A percentile compares a stretch with the other conserved stretches of the same genome.
Conservation (phyloP, 148 eudicot species). For the Rhododendron ferrugineum region DNA sequence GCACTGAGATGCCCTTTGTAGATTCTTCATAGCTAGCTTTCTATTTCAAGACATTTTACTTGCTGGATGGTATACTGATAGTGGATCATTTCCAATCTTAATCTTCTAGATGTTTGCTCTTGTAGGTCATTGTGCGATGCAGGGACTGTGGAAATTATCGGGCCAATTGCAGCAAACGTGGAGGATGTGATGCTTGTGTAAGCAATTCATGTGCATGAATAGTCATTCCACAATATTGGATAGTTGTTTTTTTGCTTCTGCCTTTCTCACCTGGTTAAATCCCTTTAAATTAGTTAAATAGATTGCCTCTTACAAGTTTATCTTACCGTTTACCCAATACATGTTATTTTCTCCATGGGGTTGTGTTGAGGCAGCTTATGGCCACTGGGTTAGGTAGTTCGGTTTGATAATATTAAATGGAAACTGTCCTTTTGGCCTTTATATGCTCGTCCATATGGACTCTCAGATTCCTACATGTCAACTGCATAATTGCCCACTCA, state of each 20-base stretch:
- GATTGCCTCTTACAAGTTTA: not conserved
- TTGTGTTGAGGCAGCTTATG: not conserved
- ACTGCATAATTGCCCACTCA: not conserved
- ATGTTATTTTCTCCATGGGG: too few relatives aligned
- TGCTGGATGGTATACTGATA: not conserved
- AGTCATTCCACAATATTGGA: not conserved
- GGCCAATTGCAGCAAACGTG: slow-evolving; percentile 83
- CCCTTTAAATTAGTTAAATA: not conserved
- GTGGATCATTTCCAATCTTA: not conserved
- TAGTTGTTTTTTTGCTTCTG: not conserved
- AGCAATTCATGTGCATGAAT: slow-evolving; percentile 24
- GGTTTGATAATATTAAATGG: not conserved
- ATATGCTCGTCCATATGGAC: not conserved
- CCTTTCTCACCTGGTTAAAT: not conserved
- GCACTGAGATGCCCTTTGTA: not conserved
- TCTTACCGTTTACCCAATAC: not conserved
- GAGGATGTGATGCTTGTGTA: slow-evolving; percentile 91
- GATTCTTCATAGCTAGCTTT: not conserved
- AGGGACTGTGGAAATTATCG: slow-evolving; percentile 86
- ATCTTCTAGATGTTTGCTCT: slow-evolving; percentile 14
- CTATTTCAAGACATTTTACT: not conserved
- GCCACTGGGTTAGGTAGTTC: not conserved
- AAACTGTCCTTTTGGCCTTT: not conserved
- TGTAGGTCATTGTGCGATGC: slow-evolving; percentile 71
- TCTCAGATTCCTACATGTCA: not conserved